Percentiles rank a stretch among this genome's conserved stretches.
phyloP scores from a whole-genome alignment of 768 basidiomycete genomes.

The Xerocomellus intermedius region DNA sequence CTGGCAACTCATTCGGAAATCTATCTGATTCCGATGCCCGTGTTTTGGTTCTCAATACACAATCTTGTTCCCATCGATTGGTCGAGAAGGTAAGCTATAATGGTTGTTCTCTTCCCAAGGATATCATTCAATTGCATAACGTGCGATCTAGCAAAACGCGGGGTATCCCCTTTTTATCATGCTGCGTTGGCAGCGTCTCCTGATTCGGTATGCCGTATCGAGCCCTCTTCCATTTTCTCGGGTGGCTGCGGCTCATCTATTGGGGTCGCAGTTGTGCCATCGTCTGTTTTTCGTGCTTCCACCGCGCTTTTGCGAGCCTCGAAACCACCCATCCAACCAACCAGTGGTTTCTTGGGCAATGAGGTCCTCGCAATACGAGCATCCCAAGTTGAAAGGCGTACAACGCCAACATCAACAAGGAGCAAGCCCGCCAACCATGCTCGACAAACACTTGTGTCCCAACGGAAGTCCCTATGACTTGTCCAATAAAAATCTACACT shows the following conservation, averaged over 20 bases:
- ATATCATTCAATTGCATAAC: not conserved
- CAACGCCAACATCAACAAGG: conserved; percentile 58
- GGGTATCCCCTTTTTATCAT: not conserved
- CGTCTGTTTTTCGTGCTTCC: conserved; percentile 5
- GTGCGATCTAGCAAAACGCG: not conserved
- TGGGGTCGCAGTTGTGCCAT: not conserved
- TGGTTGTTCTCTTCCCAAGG: not conserved
- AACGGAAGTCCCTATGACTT: conserved; percentile 78
- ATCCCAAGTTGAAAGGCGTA: conserved; percentile 54
- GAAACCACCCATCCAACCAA: conserved; percentile 59
- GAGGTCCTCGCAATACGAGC: conserved; percentile 68
- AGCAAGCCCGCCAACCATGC: conserved; percentile 69
- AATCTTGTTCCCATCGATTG: not conserved
- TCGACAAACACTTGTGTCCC: conserved; percentile 68
- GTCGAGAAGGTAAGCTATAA: not conserved
- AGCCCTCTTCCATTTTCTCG: conserved; percentile 9
- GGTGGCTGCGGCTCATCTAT: not conserved
- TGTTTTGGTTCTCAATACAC: not conserved
- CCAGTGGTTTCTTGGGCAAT: conserved; percentile 48
- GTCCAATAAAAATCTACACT: conserved; percentile 62
- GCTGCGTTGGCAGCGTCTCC: not conserved
- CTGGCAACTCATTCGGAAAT: not conserved
- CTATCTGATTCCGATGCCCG: not conserved
- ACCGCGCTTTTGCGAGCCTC: conserved; percentile 42
- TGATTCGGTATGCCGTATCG: not conserved